Base-by-base conservation (phyloP, 75 land plant species). In the Sequoiadendron giganteum region DNA sequence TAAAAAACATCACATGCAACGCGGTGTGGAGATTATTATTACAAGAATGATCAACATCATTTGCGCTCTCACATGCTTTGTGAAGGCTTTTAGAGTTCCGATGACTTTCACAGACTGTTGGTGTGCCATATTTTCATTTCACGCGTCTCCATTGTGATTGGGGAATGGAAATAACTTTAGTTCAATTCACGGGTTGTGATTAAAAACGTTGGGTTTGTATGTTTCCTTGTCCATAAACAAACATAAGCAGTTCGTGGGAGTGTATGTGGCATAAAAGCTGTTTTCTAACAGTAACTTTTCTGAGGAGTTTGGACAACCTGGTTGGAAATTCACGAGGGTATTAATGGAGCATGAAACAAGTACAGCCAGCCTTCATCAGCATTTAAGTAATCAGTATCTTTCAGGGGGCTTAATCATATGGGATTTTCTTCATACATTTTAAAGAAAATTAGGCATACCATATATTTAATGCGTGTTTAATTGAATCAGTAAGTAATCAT, bases 101-200 rank as follows among this genome's bases (percentile, higher is more conserved):
- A 82, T 82, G 84, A 82, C 3, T 10, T 82, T 82, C 84, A 82
- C 84, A 82, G 45, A 42, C 49, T 47, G 32, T 82, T 25, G 6
- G 70, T 25, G 70, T 21, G 70, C 28, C n/a, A 25, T 25, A 65
- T 3, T 65, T 61, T 55, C 58, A 55, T 55, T 55, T 55, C 58
- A 55, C 58, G 58, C 58, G 19, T 15, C 58, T 48, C 52, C 52
- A 48, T 48, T 10, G 1, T 10, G 52, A 48, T 48, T 48, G 52
- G 52, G 52, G 52, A 47, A 47, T 47, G 19, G 3, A 16, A 55
- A 13, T 54, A 54, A 4, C 58, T 55, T 48, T 10, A 48, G 58
- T 15, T 18, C 19, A 21, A 58, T 18, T 58, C 65, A 58, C 65
- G 65, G 19, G 65, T 58, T 18, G 0, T 58, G 65, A 21, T 18